phyloP scores from a whole-genome alignment of 1,284 basidiomycete species.

The Pseudozyma tsukubaensis region DNA sequence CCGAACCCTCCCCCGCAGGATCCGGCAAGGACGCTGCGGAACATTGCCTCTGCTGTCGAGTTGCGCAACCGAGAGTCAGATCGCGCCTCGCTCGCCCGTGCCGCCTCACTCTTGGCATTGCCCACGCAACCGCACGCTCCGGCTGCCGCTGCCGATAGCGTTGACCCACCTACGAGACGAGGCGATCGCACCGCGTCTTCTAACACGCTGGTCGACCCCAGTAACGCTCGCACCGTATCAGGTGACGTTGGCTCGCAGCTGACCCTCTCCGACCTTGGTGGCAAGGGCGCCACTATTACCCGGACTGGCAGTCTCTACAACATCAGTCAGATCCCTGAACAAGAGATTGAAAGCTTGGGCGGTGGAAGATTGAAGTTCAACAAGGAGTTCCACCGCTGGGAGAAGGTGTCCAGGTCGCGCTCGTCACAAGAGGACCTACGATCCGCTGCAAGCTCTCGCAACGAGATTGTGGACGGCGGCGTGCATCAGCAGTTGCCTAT shows the following conservation, averaged over 20 bases:
- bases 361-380: constrained; percentile 54
- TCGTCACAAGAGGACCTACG: constrained; percentile 43
- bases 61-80: constrained; percentile 28
- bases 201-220: constrained; percentile 45
- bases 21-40: constrained; percentile 24
- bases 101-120: constrained; percentile 35
- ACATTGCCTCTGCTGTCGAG: constrained; percentile 43
- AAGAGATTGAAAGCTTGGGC: constrained; percentile 49
- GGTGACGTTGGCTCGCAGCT: constrained; percentile 38
- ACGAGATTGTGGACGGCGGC: constrained; percentile 15
- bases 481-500: constrained; percentile 10
- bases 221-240: constrained; percentile 29
- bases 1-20: constrained; percentile 27
- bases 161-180: constrained; percentile 7
- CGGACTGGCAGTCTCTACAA: constrained; percentile 51
- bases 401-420: constrained; percentile 34
- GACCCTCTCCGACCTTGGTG: constrained; percentile 41
- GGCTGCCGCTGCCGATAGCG: background rate
- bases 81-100: constrained; percentile 19
- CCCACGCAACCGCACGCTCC: constrained; percentile 18
- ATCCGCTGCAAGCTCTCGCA: constrained; percentile 34
- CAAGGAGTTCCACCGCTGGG: constrained; percentile 46
- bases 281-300: constrained; percentile 48
- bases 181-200: constrained; percentile 52
- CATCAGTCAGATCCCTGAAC: constrained; percentile 53